Conservation (phyloP, 495 filamentous ascomycete species). For the Platismatia glauca region DNA sequence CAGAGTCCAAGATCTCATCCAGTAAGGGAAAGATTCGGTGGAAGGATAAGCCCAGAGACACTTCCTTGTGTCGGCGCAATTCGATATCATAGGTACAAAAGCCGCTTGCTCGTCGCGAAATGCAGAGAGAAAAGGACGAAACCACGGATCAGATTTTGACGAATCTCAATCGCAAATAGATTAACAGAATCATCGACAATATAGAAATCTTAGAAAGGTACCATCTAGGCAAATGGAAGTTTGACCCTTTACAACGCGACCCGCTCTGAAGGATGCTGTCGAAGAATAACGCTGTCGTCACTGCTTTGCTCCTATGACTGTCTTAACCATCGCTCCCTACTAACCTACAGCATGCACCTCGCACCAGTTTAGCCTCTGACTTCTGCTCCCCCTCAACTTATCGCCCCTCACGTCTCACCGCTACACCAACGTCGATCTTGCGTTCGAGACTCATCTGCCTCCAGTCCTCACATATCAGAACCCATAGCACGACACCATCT, state of each 20-base stretch:
- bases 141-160: not conserved
- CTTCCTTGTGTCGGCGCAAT: not conserved
- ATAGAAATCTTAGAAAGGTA: not conserved
- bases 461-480: too few species aligned
- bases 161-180: not conserved
- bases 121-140: not conserved
- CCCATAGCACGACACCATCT: too few species aligned
- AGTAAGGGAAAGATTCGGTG: not conserved
- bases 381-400: too few species aligned
- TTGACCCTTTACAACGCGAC: not conserved
- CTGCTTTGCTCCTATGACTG: not conserved
- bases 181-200: not conserved
- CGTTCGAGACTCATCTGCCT: too few species aligned
- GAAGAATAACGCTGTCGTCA: not conserved
- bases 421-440: too few species aligned
- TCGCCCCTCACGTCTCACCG: too few species aligned
- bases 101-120: not conserved
- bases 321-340: too few species aligned
- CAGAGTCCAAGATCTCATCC: not conserved
- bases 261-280: not conserved
- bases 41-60: not conserved
- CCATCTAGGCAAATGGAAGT: not conserved
- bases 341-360: too few species aligned
- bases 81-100: not conserved
- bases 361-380: too few species aligned